Evolutionary conservation across 192 early-diverging fungal species (phyloP), one percentile per base, ranked within the genome.

Genomic region (Gamsiella multidivaricata): DNA sequence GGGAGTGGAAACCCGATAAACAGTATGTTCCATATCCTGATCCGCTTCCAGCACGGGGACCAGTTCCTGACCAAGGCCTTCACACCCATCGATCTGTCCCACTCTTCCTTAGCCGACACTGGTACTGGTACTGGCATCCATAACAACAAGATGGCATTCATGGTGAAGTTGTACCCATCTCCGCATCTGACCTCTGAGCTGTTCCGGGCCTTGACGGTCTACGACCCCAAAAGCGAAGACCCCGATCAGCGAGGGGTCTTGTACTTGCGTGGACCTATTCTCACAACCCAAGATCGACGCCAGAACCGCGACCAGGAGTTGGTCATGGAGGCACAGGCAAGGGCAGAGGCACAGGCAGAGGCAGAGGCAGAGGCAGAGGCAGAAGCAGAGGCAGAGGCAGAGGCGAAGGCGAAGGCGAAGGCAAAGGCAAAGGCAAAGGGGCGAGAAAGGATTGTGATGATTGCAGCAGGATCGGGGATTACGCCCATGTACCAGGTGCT

Each of bases 401-500:
- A 46, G 4, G n/a, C 12, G 15, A 5, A 5, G 9, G 45, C 45
- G 45, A n/a, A 18, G 45, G 45, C 11, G 3, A 14, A 12, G 0
- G 45, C 14, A 9, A 5, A 42, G 26, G 23, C 33, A 39, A 14
- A 22, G 2, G 14, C 29, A 51, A 11, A 15, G 1, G 26, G 22
- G 18, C 31, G 17, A 1, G 53, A 62, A 23, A 20, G 70, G 32
- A 50, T 73, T 22, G 72, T 76, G 25, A 67, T 76, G 72, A 76
- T 76, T 33, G 72, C 72, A 1, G 72, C 72, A 0, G 72, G 72
- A 20, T 76, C 72, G 0, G 72, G 72, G 41, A 67, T 76, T 47
- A 76, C 72, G 2, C 72, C 72, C 32, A 76, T 76, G 72, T 76
- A 76, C 46, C 72, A 76, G 29, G n/a, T 76, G 14, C 22, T 76